Base-by-base conservation (phyloP, 1,284 basidiomycete genomes). In the Cryptococcus wingfieldii region DNA sequence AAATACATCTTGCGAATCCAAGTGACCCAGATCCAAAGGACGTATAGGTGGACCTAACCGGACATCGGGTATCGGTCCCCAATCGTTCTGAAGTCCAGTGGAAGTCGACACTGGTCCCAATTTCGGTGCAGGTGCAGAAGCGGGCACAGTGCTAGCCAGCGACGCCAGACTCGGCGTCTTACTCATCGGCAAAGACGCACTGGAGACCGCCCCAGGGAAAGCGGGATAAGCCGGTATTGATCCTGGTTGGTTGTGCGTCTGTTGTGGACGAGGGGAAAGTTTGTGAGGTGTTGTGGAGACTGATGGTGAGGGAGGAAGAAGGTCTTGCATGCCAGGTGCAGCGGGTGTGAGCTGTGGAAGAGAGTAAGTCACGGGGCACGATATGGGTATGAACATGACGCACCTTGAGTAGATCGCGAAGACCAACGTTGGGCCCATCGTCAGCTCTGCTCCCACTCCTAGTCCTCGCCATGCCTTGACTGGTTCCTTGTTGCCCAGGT, bases 241-340 rank as follows among this genome's bases (percentile, higher is more conserved):
- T 5, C 43, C 23, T 34, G 47, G 19, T 14, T 67, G 61, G 8
- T 66, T 34, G 31, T 34, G 31, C 31, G 31, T 34, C 10, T 34
- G 31, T 10, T 34, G 31, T 34, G 31, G 31, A 34, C 80, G 79
- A 47, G 77, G 70, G 39, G 82, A 80, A 34, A 80, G 76, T 39
- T 56, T 58, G 31, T 57, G 67, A 16, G 63, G 64, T 5, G 60
- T 62, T 7, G 67, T 59, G 9, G 82, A 80, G 12, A 53, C 39
- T 9, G 84, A 84, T 5, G 89, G 89, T 1, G 88, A 89, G 0
- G 89, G 87, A 1, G 88, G 88, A 18, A 89, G 76, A 18, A 90
- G 77, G 66, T 91, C 89, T 27, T 64, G 58, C 27, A 71, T 53
- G 49, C 71, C 65, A 37, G 75, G 58, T 37, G 70, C 69, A 8